Percentiles rank a stretch among this genome's conserved stretches.
Evolutionary conservation across 352 stramenopile species (phyloP).

Genomic region (Globisporangium recalcitrans): DNA sequence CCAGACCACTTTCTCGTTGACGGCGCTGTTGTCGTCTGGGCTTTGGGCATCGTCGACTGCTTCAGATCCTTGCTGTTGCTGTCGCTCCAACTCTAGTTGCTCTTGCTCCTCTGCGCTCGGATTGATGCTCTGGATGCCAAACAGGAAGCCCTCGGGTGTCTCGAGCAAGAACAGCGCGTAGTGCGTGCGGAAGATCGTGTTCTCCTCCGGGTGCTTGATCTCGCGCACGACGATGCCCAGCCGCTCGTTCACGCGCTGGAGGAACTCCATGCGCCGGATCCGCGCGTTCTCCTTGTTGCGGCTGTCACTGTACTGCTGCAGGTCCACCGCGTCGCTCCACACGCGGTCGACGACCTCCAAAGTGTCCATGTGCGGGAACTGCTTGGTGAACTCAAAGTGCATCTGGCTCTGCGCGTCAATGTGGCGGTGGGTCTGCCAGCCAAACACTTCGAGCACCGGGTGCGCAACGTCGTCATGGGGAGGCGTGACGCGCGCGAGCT

Average conservation of each 20-base stretch:
- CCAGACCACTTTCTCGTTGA: slow-evolving; percentile 26
- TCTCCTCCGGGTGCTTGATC: slow-evolving; percentile 25
- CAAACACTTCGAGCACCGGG: slow-evolving; percentile 26
- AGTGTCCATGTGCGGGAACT: slow-evolving; percentile 23
- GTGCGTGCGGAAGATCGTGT: slow-evolving; percentile 33
- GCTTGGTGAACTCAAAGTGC: slow-evolving; percentile 37
- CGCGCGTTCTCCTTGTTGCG: slow-evolving; percentile 14
- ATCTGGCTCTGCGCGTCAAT: slow-evolving; percentile 29
- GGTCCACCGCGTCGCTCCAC: slow-evolving; percentile 27
- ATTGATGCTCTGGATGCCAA: slow-evolving; percentile 34
- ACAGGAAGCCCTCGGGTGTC: slow-evolving; percentile 18
- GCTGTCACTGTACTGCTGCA: slow-evolving; percentile 14
- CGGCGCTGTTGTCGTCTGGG: neutral
- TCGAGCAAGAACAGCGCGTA: slow-evolving; percentile 26
- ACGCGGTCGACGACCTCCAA: slow-evolving; percentile 21
- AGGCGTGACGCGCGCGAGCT: neutral
- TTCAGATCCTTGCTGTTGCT: neutral
- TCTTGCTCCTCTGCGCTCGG: slow-evolving; percentile 19
- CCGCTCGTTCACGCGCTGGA: slow-evolving; percentile 27
- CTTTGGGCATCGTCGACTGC: neutral
- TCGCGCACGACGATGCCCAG: slow-evolving; percentile 30
- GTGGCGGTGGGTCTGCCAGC: slow-evolving; percentile 31
- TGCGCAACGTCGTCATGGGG: slow-evolving; percentile 1
- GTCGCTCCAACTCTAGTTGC: neutral
- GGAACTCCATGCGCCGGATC: slow-evolving; percentile 29